Percentiles rank a stretch among this genome's conserved stretches.
phyloP scores from a whole-genome alignment of 2,329 filamentous ascomycete genomes.

The Ascomycota sp. region DNA sequence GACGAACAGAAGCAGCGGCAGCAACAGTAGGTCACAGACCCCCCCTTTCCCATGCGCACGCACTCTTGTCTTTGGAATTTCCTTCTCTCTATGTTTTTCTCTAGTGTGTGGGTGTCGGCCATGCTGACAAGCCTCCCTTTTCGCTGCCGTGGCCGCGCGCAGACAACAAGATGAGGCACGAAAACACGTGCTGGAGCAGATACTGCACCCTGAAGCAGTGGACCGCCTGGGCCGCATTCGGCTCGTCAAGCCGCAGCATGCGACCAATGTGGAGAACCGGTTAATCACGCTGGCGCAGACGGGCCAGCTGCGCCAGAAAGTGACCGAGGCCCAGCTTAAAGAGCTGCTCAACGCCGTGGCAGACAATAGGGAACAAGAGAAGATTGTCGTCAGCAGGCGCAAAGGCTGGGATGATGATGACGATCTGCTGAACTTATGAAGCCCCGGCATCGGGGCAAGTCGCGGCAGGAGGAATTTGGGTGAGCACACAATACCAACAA shows the following conservation, averaged over 20 bases:
- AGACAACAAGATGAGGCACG: conserved; percentile 47
- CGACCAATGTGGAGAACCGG: conserved; percentile 75
- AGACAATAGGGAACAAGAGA: conserved; percentile 58
- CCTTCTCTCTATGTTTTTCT: too few species aligned
- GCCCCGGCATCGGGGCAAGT: not conserved
- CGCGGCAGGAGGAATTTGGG: not conserved
- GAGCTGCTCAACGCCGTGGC: conserved; percentile 71
- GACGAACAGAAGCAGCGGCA: conserved; percentile 40
- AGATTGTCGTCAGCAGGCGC: conserved; percentile 68
- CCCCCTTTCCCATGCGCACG: not conserved
- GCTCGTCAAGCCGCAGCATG: conserved; percentile 83
- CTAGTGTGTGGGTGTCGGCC: too few species aligned
- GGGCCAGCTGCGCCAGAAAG: conserved; percentile 70
- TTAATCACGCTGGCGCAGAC: conserved; percentile 79
- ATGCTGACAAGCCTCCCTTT: too few species aligned
- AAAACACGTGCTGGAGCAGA: conserved; percentile 64
- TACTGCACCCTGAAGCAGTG: conserved; percentile 81
- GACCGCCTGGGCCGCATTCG: conserved; percentile 88
- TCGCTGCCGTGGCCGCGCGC: conserved; percentile 1
- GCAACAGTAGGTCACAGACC: conserved; percentile 10
- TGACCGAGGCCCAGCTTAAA: conserved; percentile 86
- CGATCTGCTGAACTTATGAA: conserved; percentile 43
- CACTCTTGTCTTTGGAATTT: not conserved
- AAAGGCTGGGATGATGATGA: conserved; percentile 74
- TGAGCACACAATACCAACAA: not conserved